Conservation (phyloP, 768 basidiomycete genomes). For the Pholiota conissans region DNA sequence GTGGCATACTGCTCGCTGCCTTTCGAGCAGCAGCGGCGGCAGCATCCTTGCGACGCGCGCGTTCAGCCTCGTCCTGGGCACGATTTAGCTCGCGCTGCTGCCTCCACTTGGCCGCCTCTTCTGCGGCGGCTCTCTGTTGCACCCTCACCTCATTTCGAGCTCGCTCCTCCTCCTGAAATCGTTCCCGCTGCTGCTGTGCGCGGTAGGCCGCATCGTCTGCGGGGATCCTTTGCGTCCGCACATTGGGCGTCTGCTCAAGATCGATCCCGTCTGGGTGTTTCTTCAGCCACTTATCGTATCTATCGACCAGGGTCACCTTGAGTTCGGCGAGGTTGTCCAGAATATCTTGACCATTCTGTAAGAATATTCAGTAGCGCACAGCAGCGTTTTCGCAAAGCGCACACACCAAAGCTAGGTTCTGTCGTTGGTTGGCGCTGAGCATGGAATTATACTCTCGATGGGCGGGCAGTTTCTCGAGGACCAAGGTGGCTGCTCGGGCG, state of each 20-base stretch:
- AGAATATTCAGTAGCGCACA: neutral
- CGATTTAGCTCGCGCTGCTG: slow-evolving; percentile 31
- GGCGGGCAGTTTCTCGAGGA: slow-evolving; percentile 74
- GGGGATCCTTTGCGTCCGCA: slow-evolving; percentile 22
- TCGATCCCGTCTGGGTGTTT: slow-evolving; percentile 39
- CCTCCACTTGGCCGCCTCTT: slow-evolving; percentile 38
- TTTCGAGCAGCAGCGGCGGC: slow-evolving; percentile 20
- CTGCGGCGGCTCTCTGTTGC: slow-evolving; percentile 28
- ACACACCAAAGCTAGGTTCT: slow-evolving; percentile 72
- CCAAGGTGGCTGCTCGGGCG: slow-evolving; percentile 74
- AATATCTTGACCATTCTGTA: slow-evolving; percentile 75
- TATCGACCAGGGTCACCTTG: slow-evolving; percentile 62
- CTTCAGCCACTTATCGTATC: slow-evolving; percentile 60
- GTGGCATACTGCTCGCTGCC: slow-evolving; percentile 12
- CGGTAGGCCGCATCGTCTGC: slow-evolving; percentile 16
- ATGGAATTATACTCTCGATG: slow-evolving; percentile 65
- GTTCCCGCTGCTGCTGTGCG: slow-evolving; percentile 16
- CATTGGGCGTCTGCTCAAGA: slow-evolving; percentile 26
- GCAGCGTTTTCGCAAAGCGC: neutral
- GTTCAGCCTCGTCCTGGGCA: slow-evolving; percentile 35
- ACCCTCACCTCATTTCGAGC: slow-evolving; percentile 26
- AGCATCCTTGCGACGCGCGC: slow-evolving; percentile 23
- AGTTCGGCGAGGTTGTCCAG: slow-evolving; percentile 64
- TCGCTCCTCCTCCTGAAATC: slow-evolving; percentile 22
- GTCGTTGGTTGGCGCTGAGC: slow-evolving; percentile 56